Evolutionary conservation across 192 early-diverging fungal genomes (phyloP), one percentile per base, ranked within the genome.

Genomic region (Umbelopsis sp.): DNA sequence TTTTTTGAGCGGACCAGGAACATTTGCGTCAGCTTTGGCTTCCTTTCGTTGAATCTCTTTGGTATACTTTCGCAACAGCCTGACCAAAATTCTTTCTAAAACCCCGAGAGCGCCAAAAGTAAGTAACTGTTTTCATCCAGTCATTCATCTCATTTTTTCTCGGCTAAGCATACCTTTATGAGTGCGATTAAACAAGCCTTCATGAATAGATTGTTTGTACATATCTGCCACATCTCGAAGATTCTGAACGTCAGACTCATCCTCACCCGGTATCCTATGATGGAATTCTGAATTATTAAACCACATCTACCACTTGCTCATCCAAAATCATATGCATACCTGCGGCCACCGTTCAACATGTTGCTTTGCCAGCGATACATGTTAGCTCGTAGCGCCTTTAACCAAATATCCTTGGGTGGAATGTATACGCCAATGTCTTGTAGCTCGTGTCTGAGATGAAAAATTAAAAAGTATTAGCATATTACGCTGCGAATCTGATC

Each of bases 161-260:
- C 17, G 12, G 10, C 0, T 34, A 12, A 62, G 14, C 14, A 24
- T 53, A 62, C 56, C 29, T 62, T 17, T 62, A 7, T 62, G 11
- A 0, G 26, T 1, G 7, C 26, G 26, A 32, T 17, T 62, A 20
- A 2, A 32, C 7, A 62, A 7, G 17, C 11, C 26, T 36, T 26
- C 7, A 34, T 62, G 26, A 17, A 32, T 34, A 26, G 26, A 12
- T 11, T 34, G 56, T 31, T 62, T 62, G 17, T 62, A 62, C 56
- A 62, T 62, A 20, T 62, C 56, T 11, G 56, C 56, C 56, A 62
- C 26, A 1, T 62, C 56, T 11, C 56, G 24, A 26, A 62, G 34
- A 26, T 34, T 62, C 16, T 36, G 25, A 8, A 29, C 56, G 26
- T 62, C 56, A 34, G 56, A 12, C 11, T 62, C 56, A 32, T 62